Evolutionary conservation across 257 asterid genomes (phyloP), one percentile per base, ranked within the genome.

Genomic region (Scutellaria minor): DNA sequence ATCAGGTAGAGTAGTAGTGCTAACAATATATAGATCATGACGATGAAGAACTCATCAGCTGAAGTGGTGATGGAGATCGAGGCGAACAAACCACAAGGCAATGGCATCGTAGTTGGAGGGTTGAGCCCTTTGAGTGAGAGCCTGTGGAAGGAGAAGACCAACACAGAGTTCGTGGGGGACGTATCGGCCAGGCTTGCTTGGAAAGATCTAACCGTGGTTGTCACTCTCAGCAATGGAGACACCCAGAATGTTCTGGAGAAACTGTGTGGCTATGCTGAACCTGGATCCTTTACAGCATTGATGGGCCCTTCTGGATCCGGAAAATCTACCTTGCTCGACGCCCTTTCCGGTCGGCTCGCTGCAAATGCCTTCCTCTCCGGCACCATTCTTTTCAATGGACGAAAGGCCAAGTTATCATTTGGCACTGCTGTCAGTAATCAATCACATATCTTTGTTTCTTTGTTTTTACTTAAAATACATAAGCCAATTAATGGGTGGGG

Each of bases 241-340:
- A 82, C 96, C 0, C 97, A 89, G 77, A 91, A 86, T 57, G 98
- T 93, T 40, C 57, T 93, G 22, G 97, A 93, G 68, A 83, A 79
- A 8, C 90, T 93, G 3, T 80, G 88, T 5, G 97, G 98, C 0
- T 93, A 91, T 20, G 97, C 98, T 1, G 98, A 93, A 73, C 96
- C 98, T 6, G 98, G 98, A 66, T 81, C 93, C 37, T 86, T 93
- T 58, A 93, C 98, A 1, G 98, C 98, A 0, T 90, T 93, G 55
- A 93, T 93, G 98, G 98, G 98, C 5, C 98, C 98, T 41, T 93
- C 98, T 4, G 98, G 98, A 57, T 93, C 98, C 55, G 98, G 98
- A 0, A 93, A 93, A 58, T 93, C 97, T 9, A 91, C 99, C 0
- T 82, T 94, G 53, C 97, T 94, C 55, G 97, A 94, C 56, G 97